phyloP scores from a whole-genome alignment of 306 rosid genomes.

The Mimosa pudica region DNA sequence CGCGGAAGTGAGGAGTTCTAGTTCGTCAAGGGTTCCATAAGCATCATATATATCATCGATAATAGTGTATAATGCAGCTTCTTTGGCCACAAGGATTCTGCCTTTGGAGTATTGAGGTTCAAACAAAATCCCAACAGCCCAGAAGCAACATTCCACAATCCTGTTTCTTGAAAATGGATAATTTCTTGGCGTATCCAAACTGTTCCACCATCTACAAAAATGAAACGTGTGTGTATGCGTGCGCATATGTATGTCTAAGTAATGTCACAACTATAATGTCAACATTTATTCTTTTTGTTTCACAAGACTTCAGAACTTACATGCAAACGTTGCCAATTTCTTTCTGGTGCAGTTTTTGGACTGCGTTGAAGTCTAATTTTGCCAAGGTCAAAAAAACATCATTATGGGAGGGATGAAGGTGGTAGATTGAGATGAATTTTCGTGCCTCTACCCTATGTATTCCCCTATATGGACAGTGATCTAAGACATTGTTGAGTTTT shows the following conservation, averaged over 20 bases:
- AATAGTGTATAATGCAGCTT: neutral
- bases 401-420: neutral
- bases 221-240: neutral
- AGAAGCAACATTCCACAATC: slow-evolving; percentile 39
- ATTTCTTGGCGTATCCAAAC: slow-evolving; percentile 31
- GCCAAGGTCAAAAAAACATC: neutral
- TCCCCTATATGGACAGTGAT: neutral
- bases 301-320: neutral
- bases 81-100: slow-evolving; percentile 21
- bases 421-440: neutral
- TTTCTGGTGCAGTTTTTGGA: neutral
- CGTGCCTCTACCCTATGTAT: neutral
- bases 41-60: slow-evolving; percentile 49
- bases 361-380: neutral
- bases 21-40: slow-evolving; percentile 47
- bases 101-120: neutral
- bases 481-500: no score
- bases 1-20: slow-evolving; percentile 17
- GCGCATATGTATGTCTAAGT: neutral
- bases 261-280: neutral
- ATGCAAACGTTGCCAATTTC: neutral
- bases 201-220: slow-evolving; percentile 53
- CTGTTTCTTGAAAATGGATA: slow-evolving; percentile 45
- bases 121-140: neutral
- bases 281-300: neutral